Base-by-base conservation (phyloP, 768 basidiomycete genomes). In the Mrakia gelida region DNA sequence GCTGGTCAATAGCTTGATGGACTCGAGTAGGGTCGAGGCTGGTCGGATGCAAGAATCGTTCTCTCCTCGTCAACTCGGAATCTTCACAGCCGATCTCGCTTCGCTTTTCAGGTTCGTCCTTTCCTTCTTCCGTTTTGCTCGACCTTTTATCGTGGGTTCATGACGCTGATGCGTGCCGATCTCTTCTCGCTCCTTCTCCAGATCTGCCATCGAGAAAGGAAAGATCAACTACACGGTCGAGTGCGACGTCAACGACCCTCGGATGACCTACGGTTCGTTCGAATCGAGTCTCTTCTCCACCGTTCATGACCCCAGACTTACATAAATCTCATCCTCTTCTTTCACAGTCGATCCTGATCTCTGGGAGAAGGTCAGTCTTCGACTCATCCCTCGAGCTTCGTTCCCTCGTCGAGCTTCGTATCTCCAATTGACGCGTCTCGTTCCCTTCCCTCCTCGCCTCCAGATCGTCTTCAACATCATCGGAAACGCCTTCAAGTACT, bases 31-130 rank as follows among this genome's bases (percentile, higher is more conserved):
- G 21, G 77, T 86, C 18, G 85, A 84, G 78, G 84, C 85, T 0
- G 85, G 85, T 1, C 80, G 82, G 41, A 73, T 84, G 76, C 80
- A 80, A 67, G 84, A 84, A 0, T 80, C 83, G 15, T 86, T 84
- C 80, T 80, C 81, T 16, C 83, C 85, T 1, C 81, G 82, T 30
- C 81, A 85, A 43, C 80, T 86, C 11, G 84, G 84, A 45, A 70
- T 70, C 1, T 84, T 83, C 59, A 83, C 85, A 4, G 73, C 80
- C 41, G 84, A 86, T 41, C 81, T 86, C 1, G 84, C 86, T 0
- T 77, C 80, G 3, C 76, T 86, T 11, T 86, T 86, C 59, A 28
- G 49, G 52, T 72, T 34, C 41, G 72, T 49, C 0, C n/a, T 23
- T 30, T 45, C 18, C 18, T 13, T 45, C 45, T 45, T 52, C 49